Percentiles rank a stretch among this genome's conserved stretches.
phyloP scores from a whole-genome alignment of 768 basidiomycete genomes.

The Pluteus cervinus region DNA sequence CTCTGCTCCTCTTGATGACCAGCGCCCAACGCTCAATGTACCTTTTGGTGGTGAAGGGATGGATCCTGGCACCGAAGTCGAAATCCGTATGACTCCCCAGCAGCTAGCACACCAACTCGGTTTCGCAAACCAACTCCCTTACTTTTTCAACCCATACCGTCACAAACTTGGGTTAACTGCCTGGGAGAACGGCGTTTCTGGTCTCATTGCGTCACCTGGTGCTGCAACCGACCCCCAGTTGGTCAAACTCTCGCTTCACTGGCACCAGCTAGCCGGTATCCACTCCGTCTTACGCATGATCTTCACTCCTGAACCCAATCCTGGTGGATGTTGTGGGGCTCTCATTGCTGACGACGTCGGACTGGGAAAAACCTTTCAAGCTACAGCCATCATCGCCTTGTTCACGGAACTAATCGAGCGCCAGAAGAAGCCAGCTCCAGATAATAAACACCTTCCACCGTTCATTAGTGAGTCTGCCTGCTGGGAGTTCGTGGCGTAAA shows the following conservation, averaged over 20 bases:
- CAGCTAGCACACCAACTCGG: slow-evolving; percentile 16
- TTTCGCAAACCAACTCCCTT: slow-evolving; percentile 12
- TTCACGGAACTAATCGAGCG: slow-evolving; percentile 9
- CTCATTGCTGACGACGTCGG: slow-evolving; percentile 25
- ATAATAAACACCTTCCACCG: not conserved
- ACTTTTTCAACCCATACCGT: slow-evolving; percentile 14
- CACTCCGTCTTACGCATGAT: slow-evolving; percentile 13
- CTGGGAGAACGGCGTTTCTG: slow-evolving; percentile 12
- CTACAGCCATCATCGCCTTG: slow-evolving; percentile 14
- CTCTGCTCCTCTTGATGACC: too few species aligned
- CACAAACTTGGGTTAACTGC: slow-evolving; percentile 13
- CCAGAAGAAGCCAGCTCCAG: too few species aligned
- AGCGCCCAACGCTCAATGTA: not conserved
- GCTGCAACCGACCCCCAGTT: not conserved
- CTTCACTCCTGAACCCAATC: slow-evolving; percentile 4
- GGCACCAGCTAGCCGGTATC: slow-evolving; percentile 21
- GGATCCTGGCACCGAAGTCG: too few species aligned
- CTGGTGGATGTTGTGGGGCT: slow-evolving; percentile 5
- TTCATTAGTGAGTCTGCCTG: too few species aligned
- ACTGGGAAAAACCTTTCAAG: slow-evolving; percentile 23
- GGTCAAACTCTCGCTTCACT: slow-evolving; percentile 11
- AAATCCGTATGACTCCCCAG: too few species aligned
- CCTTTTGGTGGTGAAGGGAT: too few species aligned
- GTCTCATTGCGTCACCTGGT: not conserved
- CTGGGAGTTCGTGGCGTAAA: too few species aligned